A percentile compares a stretch with the other conserved stretches of the same genome.
Conservation (phyloP, 129 eudicot species). For the Arctium lappa region DNA sequence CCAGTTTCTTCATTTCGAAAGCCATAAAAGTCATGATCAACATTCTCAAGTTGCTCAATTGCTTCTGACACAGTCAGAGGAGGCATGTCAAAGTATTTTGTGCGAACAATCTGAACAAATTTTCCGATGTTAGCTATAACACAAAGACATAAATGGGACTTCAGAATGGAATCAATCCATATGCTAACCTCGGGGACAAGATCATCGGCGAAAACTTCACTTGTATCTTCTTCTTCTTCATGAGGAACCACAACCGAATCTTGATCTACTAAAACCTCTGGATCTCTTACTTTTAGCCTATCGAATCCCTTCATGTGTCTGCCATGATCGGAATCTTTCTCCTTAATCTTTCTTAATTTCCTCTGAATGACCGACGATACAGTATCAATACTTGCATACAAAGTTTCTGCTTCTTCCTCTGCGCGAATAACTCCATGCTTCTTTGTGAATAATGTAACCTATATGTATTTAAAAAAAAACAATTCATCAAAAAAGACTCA, state of each 20-base stretch:
- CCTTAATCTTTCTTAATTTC: slow-evolving; percentile 89
- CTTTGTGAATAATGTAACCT: slow-evolving; percentile 86
- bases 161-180: not conserved
- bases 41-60: slow-evolving; percentile 84
- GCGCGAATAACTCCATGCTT: slow-evolving; percentile 90
- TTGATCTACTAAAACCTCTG: slow-evolving; percentile 28
- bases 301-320: slow-evolving; percentile 80
- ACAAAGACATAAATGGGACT: not conserved
- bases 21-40: slow-evolving; percentile 91
- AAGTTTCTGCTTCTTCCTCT: slow-evolving; percentile 75
- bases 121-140: not conserved
- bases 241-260: slow-evolving; percentile 43
- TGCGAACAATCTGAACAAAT: slow-evolving; percentile 72
- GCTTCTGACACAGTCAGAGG: slow-evolving; percentile 84
- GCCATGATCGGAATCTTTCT: slow-evolving; percentile 83
- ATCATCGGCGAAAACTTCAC: slow-evolving; percentile 34
- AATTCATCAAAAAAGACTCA: slow-evolving; percentile 2
- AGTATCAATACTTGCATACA: slow-evolving; percentile 71
- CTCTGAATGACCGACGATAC: slow-evolving; percentile 77
- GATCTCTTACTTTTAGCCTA: slow-evolving; percentile 51
- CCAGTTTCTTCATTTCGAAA: slow-evolving; percentile 96
- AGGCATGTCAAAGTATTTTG: slow-evolving; percentile 88
- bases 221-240: slow-evolving; percentile 40
- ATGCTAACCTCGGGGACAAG: slow-evolving; percentile 15
- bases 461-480: slow-evolving; percentile 1